A percentile compares a stretch with the other conserved stretches of the same genome.
phyloP scores from a whole-genome alignment of 495 filamentous ascomycete genomes.

The Tuber indicum region DNA sequence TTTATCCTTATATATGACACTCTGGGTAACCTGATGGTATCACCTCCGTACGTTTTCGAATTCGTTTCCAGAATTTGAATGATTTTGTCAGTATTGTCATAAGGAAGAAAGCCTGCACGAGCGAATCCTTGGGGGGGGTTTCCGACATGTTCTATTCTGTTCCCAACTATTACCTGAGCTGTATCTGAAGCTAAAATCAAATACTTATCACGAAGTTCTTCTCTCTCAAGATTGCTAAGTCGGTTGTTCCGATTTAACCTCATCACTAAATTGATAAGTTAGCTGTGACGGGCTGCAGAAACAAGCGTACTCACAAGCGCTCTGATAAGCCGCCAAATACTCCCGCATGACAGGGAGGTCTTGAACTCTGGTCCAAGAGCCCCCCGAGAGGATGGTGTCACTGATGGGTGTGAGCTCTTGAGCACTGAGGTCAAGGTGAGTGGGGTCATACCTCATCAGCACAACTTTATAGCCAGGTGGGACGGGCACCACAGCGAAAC shows the following conservation, averaged over 20 bases:
- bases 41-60: neutral
- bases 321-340: neutral
- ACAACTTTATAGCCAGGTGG: constrained; percentile 12
- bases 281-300: neutral
- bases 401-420: neutral
- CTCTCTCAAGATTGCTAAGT: neutral
- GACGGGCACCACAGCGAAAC: constrained; percentile 14
- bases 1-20: constrained; percentile 1
- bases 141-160: neutral
- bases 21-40: neutral
- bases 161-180: neutral
- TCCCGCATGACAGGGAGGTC: neutral
- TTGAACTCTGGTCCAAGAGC: neutral
- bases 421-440: neutral
- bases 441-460: constrained; percentile 21
- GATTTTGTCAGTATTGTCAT: neutral
- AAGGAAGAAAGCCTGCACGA: neutral
- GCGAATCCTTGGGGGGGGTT: neutral
- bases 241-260: neutral
- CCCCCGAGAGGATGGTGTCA: neutral
- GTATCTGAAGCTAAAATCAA: neutral
- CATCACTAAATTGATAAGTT: neutral
- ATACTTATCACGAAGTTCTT: constrained; percentile 1
- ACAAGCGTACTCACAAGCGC: neutral
- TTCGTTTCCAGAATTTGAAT: neutral